Evolutionary conservation across 2,329 filamentous ascomycete species (phyloP).

Genomic region (Lasiodiplodia gonubiensis): DNA sequence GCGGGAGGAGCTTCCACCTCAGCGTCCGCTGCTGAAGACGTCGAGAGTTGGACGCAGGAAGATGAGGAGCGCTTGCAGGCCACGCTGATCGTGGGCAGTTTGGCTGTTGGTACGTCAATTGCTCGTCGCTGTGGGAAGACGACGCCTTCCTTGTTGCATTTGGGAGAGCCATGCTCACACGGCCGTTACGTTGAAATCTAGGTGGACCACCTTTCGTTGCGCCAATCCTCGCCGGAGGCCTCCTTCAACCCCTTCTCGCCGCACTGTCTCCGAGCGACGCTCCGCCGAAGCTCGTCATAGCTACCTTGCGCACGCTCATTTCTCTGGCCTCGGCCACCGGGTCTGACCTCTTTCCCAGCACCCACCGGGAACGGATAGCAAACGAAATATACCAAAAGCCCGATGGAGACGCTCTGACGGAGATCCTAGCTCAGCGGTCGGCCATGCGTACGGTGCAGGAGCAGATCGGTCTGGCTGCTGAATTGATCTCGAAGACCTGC

Average conservation of each 20-base stretch:
- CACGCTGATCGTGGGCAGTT: conserved; percentile 81
- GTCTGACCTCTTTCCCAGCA: conserved; percentile 56
- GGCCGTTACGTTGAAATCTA: conserved; percentile 43
- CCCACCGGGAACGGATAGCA: conserved; percentile 32
- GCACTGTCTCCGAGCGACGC: conserved; percentile 70
- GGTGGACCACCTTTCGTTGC: conserved; percentile 80
- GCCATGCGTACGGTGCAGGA: conserved; percentile 60
- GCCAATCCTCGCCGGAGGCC: conserved; percentile 71
- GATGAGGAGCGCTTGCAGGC: conserved; percentile 76
- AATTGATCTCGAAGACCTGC: conserved; percentile 68
- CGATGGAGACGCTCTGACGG: conserved; percentile 66
- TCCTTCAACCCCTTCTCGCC: conserved; percentile 72
- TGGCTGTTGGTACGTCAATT: conserved; percentile 73
- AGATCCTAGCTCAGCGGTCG: conserved; percentile 68
- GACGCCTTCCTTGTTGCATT: neutral
- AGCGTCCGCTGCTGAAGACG: conserved; percentile 32
- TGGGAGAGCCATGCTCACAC: conserved; percentile 6
- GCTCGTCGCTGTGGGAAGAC: neutral
- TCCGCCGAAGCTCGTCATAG: conserved; percentile 70
- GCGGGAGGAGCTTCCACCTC: conserved; percentile 25
- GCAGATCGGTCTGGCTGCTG: conserved; percentile 66
- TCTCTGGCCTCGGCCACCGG: conserved; percentile 69
- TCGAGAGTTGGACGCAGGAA: conserved; percentile 60
- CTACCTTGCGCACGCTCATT: conserved; percentile 75
- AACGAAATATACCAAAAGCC: conserved; percentile 64